phyloP scores from a whole-genome alignment of 2,329 filamentous ascomycete genomes.

The Aspergillus hiratsukae region DNA sequence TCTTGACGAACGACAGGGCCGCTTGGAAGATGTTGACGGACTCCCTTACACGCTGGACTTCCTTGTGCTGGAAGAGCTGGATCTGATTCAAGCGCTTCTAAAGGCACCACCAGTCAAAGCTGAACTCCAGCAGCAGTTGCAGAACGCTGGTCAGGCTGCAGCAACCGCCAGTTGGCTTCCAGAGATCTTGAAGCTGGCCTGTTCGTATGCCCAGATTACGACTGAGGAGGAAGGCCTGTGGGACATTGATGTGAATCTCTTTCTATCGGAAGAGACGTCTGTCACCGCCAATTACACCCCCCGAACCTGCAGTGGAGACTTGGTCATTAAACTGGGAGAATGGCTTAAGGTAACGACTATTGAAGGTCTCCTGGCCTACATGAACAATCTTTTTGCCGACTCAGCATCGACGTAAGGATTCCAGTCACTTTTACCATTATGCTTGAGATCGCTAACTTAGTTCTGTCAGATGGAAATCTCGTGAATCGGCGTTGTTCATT shows the following conservation, averaged over 20 bases:
- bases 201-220: slow-evolving; percentile 83
- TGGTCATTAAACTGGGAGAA: slow-evolving; percentile 88
- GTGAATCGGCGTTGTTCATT: slow-evolving; percentile 79
- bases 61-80: slow-evolving; percentile 86
- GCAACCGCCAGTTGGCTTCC: slow-evolving; percentile 73
- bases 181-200: slow-evolving; percentile 79
- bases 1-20: slow-evolving; percentile 75
- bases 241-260: slow-evolving; percentile 95
- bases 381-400: slow-evolving; percentile 65
- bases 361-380: slow-evolving; percentile 73
- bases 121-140: slow-evolving; percentile 77
- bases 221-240: slow-evolving; percentile 90
- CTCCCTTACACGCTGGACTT: slow-evolving; percentile 95
- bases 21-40: slow-evolving; percentile 82
- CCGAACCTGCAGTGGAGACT: slow-evolving; percentile 83
- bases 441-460: slow-evolving; percentile 4
- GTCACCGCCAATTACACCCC: slow-evolving; percentile 96
- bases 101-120: slow-evolving; percentile 82
- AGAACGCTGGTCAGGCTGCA: slow-evolving; percentile 53
- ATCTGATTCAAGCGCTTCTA: slow-evolving; percentile 88
- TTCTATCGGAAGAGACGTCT: slow-evolving; percentile 89
- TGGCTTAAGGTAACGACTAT: slow-evolving; percentile 75
- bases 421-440: background rate
- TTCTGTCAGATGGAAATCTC: slow-evolving; percentile 55
- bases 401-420: slow-evolving; percentile 31